Evolutionary conservation across 306 rosid genomes (phyloP).

Genomic region (Clitoria ternatea): DNA sequence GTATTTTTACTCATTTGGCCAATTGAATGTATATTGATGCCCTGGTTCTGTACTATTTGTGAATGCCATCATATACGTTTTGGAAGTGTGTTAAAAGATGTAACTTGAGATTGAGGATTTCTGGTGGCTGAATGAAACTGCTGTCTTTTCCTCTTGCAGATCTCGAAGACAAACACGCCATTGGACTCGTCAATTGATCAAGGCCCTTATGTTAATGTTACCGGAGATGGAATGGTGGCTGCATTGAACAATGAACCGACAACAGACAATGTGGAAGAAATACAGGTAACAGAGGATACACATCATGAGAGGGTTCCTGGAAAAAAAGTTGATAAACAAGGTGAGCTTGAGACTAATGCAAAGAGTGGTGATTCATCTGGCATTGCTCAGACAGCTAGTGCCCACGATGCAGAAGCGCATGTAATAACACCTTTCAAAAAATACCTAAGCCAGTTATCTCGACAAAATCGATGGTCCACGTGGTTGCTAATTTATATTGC

Average conservation of each 20-base stretch:
- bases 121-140: slow-evolving; percentile 27
- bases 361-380: slow-evolving; percentile 19
- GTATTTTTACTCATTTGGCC: slow-evolving; percentile 7
- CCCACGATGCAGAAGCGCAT: slow-evolving; percentile 25
- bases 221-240: slow-evolving; percentile 83
- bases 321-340: slow-evolving; percentile 14
- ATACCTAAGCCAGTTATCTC: slow-evolving; percentile 49
- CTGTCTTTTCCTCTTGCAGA: slow-evolving; percentile 33
- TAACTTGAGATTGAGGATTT: slow-evolving; percentile 2
- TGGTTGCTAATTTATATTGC: slow-evolving; percentile 83
- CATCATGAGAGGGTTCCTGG: slow-evolving; percentile 28
- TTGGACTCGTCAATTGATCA: slow-evolving; percentile 59
- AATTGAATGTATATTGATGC: slow-evolving; percentile 5
- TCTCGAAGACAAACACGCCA: slow-evolving; percentile 34
- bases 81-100: slow-evolving; percentile 3
- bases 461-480: slow-evolving; percentile 51
- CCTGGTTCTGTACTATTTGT: neutral
- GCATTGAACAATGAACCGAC: slow-evolving; percentile 53
- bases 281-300: slow-evolving; percentile 23
- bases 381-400: slow-evolving; percentile 11
- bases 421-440: slow-evolving; percentile 40
- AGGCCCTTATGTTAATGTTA: slow-evolving; percentile 72
- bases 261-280: slow-evolving; percentile 34
- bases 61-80: neutral
- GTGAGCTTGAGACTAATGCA: slow-evolving; percentile 26